Conservation (phyloP, 2,329 filamentous ascomycete genomes). For the Leptographium wingfieldii region DNA sequence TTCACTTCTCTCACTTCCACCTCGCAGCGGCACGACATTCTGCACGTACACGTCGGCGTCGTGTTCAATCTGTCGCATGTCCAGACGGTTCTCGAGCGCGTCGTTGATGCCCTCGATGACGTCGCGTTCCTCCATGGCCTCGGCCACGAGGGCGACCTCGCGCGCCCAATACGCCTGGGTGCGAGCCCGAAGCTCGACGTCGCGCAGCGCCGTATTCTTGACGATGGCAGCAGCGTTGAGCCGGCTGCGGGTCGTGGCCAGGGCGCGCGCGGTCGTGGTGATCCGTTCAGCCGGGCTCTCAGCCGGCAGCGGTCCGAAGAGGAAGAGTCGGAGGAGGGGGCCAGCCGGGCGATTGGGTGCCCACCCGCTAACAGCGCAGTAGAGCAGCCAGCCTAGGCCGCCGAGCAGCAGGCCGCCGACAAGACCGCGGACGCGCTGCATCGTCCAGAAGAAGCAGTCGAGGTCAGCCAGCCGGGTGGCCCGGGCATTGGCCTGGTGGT, state of each 20-base stretch:
- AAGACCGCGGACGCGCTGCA: constrained; percentile 50
- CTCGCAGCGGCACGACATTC: constrained; percentile 26
- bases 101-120: constrained; percentile 60
- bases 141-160: constrained; percentile 58
- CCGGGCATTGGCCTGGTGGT: constrained; percentile 49
- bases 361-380: constrained; percentile 42
- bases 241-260: constrained; percentile 52
- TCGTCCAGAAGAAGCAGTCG: constrained; percentile 59
- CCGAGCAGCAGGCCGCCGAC: constrained; percentile 53
- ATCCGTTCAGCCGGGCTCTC: constrained; percentile 54
- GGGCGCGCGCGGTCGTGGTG: constrained; percentile 39
- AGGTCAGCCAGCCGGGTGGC: constrained; percentile 50
- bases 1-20: not conserved
- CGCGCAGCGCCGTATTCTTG: constrained; percentile 66
- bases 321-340: not conserved
- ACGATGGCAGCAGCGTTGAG: constrained; percentile 62
- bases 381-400: constrained; percentile 52
- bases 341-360: not conserved
- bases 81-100: constrained; percentile 50
- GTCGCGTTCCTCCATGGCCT: constrained; percentile 67
- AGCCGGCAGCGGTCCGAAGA: constrained; percentile 44
- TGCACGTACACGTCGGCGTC: constrained; percentile 52
- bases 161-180: constrained; percentile 68
- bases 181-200: constrained; percentile 54
- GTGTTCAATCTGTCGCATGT: constrained; percentile 45